These are phyloP conservation scores for Neopestalotiopsis sp. DNA, from an alignment of 2,329 filamentous ascomycete species.

Conservation along the genomic window DNA sequence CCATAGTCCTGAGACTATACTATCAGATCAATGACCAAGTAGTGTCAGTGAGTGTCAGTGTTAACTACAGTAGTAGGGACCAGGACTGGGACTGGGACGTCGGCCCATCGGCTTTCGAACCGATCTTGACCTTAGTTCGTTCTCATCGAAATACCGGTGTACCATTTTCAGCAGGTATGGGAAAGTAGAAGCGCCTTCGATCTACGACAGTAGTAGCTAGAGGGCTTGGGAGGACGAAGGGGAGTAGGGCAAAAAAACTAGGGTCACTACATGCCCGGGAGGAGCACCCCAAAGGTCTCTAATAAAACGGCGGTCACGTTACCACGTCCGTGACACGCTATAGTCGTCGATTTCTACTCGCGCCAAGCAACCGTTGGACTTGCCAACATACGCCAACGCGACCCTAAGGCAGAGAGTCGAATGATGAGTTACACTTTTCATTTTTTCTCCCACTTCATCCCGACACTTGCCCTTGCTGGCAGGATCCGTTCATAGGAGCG, in stretches of 20 bases:
- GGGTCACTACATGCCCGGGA: neutral
- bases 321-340: slow-evolving; percentile 1
- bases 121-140: neutral
- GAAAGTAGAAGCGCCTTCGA: too few species aligned
- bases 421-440: neutral
- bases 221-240: neutral
- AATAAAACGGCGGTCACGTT: slow-evolving; percentile 2
- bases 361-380: neutral
- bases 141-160: neutral
- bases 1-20: too few species aligned
- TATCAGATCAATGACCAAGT: too few species aligned
- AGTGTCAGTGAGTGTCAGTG: too few species aligned
- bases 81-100: too few species aligned
- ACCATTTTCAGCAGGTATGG: neutral
- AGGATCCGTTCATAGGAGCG: neutral
- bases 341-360: neutral
- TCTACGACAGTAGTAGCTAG: neutral
- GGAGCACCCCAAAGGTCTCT: neutral
- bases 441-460: neutral
- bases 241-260: neutral
- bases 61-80: too few species aligned
- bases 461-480: neutral
- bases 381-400: neutral
- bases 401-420: neutral
- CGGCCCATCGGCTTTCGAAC: too few species aligned